These are phyloP conservation scores for Macrolepiota dolichaula DNA, from an alignment of 768 basidiomycete genomes.

Conservation along the genomic window DNA sequence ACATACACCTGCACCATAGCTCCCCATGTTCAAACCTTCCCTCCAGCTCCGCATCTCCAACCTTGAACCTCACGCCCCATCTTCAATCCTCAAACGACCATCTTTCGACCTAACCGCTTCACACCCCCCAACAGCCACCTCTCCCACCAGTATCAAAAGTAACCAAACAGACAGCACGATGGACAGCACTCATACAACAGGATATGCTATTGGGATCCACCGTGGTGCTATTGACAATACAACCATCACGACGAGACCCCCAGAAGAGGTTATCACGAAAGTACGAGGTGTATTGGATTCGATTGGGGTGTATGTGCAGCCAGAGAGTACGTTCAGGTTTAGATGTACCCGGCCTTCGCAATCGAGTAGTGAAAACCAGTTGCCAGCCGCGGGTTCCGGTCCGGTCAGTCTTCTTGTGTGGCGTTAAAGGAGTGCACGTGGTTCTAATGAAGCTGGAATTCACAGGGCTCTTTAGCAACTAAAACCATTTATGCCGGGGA, in stretches of 20 bases:
- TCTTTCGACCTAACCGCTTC: neutral
- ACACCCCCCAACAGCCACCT: neutral
- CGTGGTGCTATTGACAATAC: conserved; percentile 87
- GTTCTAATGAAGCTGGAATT: neutral
- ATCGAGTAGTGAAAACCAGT: neutral
- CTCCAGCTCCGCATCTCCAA: neutral
- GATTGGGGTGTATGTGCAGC: conserved; percentile 81
- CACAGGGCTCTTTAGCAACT: neutral
- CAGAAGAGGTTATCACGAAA: conserved; percentile 73
- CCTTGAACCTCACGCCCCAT: neutral
- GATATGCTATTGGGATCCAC: conserved; percentile 39
- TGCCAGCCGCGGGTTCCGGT: neutral
- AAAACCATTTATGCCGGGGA: conserved; percentile 1
- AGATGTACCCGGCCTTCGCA: conserved; percentile 70
- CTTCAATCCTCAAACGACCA: neutral
- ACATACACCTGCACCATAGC: neutral
- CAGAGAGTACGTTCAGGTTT: conserved; percentile 80
- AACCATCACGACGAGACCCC: conserved; percentile 73
- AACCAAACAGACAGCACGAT: neutral
- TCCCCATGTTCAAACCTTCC: neutral
- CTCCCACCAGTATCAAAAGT: neutral
- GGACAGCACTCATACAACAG: neutral
- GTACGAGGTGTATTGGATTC: conserved; percentile 63
- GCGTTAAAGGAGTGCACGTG: neutral
- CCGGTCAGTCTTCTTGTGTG: neutral